A percentile compares a stretch with the other conserved stretches of the same genome.
These are phyloP conservation scores for Aspergillus diversus DNA, from an alignment of 495 filamentous ascomycete genomes.

Conservation along the genomic window DNA sequence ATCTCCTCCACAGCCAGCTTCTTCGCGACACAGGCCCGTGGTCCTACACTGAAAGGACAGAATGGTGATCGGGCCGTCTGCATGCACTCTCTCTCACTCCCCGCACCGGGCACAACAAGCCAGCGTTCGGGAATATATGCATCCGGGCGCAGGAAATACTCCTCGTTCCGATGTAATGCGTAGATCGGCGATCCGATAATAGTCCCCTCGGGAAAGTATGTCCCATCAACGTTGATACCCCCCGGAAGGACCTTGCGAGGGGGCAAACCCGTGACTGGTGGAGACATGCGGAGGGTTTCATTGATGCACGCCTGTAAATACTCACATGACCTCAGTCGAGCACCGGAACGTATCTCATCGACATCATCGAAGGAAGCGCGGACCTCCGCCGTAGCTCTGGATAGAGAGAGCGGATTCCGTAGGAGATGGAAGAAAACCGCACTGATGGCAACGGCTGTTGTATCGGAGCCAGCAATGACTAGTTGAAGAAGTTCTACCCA, in stretches of 20 bases:
- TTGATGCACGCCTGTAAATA: conserved; percentile 58
- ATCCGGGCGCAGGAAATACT: conserved; percentile 58
- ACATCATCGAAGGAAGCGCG: conserved; percentile 50
- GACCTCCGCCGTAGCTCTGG: conserved; percentile 42
- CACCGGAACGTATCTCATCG: conserved; percentile 52
- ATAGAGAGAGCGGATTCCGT: conserved; percentile 54
- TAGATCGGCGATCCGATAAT: conserved; percentile 60
- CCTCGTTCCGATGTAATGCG: conserved; percentile 58
- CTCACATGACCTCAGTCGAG: conserved; percentile 30
- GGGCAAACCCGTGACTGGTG: conserved; percentile 63
- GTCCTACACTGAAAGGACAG: conserved; percentile 60
- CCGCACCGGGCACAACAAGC: conserved; percentile 40
- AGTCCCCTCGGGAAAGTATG: conserved; percentile 56
- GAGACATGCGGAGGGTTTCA: conserved; percentile 71
- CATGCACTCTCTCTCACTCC: conserved; percentile 9
- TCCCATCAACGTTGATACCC: conserved; percentile 60
- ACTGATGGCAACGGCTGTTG: conserved; percentile 65
- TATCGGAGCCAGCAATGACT: conserved; percentile 57
- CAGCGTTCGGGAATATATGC: conserved; percentile 60
- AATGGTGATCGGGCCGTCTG: conserved; percentile 42
- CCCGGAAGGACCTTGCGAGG: conserved; percentile 66
- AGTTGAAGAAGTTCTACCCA: conserved; percentile 63
- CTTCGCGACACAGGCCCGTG: conserved; percentile 62
- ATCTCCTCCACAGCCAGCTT: conserved; percentile 58
- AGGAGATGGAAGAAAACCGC: conserved; percentile 69